Base-by-base conservation (phyloP, 208 protist genomes). In the Vickermania spadyakhi region DNA sequence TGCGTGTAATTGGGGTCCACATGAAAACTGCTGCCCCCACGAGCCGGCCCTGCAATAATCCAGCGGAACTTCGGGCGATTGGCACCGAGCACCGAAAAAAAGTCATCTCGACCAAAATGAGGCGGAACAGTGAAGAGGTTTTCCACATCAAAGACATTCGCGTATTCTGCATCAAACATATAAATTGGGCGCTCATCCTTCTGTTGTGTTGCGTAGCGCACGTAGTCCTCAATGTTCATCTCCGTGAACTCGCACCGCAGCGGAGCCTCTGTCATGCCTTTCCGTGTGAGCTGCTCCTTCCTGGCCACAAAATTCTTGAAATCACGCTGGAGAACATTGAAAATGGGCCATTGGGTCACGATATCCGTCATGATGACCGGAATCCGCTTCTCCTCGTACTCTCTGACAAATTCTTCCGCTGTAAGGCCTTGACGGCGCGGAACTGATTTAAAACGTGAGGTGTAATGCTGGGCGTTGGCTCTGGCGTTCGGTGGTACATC, bases 151-250 rank as follows among this genome's bases (percentile, higher is more conserved):
- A 91, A 75, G 51, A 67, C 71, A 23, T 27, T 69, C 49, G 76
- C 81, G 50, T 91, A 96, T 63, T 96, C 81, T 7, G 83, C 70
- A 67, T 96, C 89, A 64, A 96, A 96, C 72, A 96, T 82, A 74
- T 96, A 96, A 58, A 91, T 91, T 7, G 86, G 86, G n/a, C 86
- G 80, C 64, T 96, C 89, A 62, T 93, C 89, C 3, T 62, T 68
- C 61, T 91, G 84, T 58, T 83, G 72, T 30, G 50, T 70, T 0
- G 85, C 84, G 67, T 96, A 96, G 29, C 51, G 73, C 23, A 91
- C 82, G 59, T 93, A 96, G 69, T 96, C 86, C 25, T 62, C 70
- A n/a, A 92, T 61, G 50, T 60, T 81, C 86, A 96, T 91, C 53
- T 62, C 81, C 2, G 89, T 91, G 73, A 88, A 74, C 70, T 95